phyloP scores from a whole-genome alignment of 2,329 filamentous ascomycete genomes.

The Botrytis medusae region DNA sequence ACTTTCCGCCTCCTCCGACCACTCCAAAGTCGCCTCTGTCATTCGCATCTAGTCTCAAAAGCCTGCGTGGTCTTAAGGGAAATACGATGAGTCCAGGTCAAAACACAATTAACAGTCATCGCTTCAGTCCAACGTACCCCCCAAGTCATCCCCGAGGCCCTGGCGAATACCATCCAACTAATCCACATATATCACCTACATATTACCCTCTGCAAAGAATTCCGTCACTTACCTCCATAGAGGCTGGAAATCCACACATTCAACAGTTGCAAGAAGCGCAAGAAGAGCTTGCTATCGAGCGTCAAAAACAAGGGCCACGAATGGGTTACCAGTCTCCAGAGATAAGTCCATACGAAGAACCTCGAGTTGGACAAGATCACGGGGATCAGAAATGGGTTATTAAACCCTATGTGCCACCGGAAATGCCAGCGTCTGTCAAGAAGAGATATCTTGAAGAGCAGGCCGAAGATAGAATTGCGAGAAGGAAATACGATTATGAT shows the following conservation, averaged over 20 bases:
- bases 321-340: background rate
- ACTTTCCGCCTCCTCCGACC: conserved; percentile 19
- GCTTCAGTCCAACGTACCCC: background rate
- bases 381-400: conserved; percentile 12
- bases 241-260: conserved; percentile 9
- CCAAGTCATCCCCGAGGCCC: background rate
- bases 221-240: conserved; percentile 9
- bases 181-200: background rate
- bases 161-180: background rate
- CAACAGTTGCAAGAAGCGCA: conserved; percentile 7
- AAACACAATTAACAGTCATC: background rate
- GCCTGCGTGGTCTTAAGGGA: background rate
- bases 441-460: conserved; percentile 7
- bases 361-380: background rate
- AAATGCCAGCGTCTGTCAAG: background rate
- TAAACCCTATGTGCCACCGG: conserved; percentile 11
- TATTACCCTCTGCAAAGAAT: conserved; percentile 5
- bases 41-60: conserved; percentile 5
- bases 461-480: background rate
- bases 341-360: background rate
- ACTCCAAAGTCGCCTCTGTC: conserved; percentile 12
- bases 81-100: background rate
- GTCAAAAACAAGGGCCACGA: background rate
- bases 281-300: conserved; percentile 10
- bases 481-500: conserved; percentile 15